Evolutionary conservation across 148 eudicot genomes (phyloP).

Genomic region (Drosera capensis): DNA sequence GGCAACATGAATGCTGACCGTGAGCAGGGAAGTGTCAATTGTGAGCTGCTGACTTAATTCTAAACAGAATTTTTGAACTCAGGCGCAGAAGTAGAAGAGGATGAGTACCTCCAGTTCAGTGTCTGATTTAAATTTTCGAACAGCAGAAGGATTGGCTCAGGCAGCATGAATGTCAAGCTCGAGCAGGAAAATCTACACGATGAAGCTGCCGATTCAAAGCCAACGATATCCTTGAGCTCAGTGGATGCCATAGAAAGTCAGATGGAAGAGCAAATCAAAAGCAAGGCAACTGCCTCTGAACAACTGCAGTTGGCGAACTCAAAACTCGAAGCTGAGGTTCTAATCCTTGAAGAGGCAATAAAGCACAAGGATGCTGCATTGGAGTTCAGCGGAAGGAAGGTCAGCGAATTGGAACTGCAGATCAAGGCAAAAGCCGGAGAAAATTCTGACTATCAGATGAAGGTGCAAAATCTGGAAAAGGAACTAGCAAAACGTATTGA

Average conservation of each 20-base stretch:
- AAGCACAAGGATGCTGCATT: slow-evolving; percentile 30
- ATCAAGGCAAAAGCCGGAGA: slow-evolving; percentile 14
- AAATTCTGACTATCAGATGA: slow-evolving; percentile 10
- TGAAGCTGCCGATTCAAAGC: slow-evolving; percentile 12
- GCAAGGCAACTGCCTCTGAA: slow-evolving; percentile 8
- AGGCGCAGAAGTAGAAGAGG: too few species aligned
- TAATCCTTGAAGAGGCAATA: slow-evolving; percentile 17
- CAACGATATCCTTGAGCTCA: slow-evolving; percentile 9
- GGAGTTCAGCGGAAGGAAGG: slow-evolving; percentile 15
- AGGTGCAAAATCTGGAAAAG: slow-evolving; percentile 10
- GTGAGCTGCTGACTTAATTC: too few species aligned
- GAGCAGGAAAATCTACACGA: background rate
- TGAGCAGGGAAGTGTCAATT: too few species aligned
- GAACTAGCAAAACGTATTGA: slow-evolving; percentile 8
- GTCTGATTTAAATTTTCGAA: slow-evolving; percentile 18
- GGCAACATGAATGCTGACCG: too few species aligned
- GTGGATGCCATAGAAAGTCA: slow-evolving; percentile 13
- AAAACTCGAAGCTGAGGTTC: slow-evolving; percentile 15
- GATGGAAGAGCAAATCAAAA: slow-evolving; percentile 13
- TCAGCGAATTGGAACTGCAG: slow-evolving; percentile 18
- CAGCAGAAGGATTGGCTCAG: background rate
- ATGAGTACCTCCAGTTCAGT: slow-evolving; percentile 34
- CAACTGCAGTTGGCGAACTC: slow-evolving; percentile 17
- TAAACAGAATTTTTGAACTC: too few species aligned
- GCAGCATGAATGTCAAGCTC: too few species aligned